Conservation (phyloP, 805 yeast species). For the Myxozyma mucilagina region DNA sequence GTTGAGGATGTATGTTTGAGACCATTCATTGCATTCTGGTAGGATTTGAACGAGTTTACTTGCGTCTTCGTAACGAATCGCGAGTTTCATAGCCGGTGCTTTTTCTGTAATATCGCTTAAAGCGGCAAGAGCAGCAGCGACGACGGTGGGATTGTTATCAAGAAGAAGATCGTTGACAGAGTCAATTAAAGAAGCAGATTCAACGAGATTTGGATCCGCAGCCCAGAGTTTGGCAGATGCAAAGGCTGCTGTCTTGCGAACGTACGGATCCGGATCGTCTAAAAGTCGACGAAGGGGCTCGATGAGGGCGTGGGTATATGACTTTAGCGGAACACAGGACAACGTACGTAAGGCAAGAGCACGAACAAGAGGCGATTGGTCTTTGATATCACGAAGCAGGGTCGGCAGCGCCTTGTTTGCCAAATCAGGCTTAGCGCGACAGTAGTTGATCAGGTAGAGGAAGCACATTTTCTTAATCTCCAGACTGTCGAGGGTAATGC, state of each 20-base stretch:
- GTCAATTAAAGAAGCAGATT: constrained; percentile 48
- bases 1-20: constrained; percentile 64
- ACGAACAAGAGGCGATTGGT: constrained; percentile 52
- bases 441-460: constrained; percentile 63
- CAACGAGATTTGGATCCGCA: constrained; percentile 50
- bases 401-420: constrained; percentile 58
- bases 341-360: constrained; percentile 66
- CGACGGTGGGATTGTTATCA: constrained; percentile 54
- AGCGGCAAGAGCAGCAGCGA: constrained; percentile 70
- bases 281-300: constrained; percentile 42
- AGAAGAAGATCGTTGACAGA: constrained; percentile 54
- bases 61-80: constrained; percentile 54
- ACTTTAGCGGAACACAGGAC: constrained; percentile 57
- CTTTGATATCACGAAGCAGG: constrained; percentile 55
- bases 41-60: constrained; percentile 46
- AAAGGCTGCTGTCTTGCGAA: constrained; percentile 69
- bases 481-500: constrained; percentile 53
- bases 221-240: constrained; percentile 68
- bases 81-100: constrained; percentile 51
- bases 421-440: constrained; percentile 56
- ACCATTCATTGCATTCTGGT: constrained; percentile 60
- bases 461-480: constrained; percentile 73
- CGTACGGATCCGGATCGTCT: constrained; percentile 54
- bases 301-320: constrained; percentile 52
- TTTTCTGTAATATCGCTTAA: constrained; percentile 64